Percentiles rank a stretch among this genome's conserved stretches.
These are phyloP conservation scores for Filosporella fistucella DNA, from an alignment of 495 filamentous ascomycete genomes.

Conservation along the genomic window DNA sequence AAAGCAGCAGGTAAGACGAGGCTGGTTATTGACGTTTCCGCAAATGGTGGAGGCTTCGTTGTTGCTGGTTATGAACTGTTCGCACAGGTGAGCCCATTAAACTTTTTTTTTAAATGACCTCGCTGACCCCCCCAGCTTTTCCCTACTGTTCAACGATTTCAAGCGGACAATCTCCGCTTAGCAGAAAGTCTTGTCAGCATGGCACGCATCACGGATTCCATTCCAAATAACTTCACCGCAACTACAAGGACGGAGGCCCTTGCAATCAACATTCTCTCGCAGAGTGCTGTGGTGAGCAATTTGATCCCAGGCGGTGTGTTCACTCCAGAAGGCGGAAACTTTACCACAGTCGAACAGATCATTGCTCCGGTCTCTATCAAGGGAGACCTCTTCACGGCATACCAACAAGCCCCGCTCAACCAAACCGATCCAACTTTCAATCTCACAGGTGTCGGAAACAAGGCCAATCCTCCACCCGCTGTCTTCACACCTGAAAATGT, in stretches of 20 bases:
- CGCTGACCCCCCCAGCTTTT: slow-evolving; percentile 31
- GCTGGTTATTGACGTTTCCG: slow-evolving; percentile 26
- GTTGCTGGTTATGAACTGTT: slow-evolving; percentile 26
- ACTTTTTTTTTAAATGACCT: too few relatives aligned
- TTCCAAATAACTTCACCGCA: too few relatives aligned
- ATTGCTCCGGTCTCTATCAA: not conserved
- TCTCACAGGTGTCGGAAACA: slow-evolving; percentile 12
- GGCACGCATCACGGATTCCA: too few relatives aligned
- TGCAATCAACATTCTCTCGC: too few relatives aligned
- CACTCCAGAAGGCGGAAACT: too few relatives aligned
- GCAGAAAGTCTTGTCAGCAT: too few relatives aligned
- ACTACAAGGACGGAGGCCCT: too few relatives aligned
- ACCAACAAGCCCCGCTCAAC: not conserved
- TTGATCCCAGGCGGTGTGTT: too few relatives aligned
- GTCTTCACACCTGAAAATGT: slow-evolving; percentile 35
- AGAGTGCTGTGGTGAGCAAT: too few relatives aligned
- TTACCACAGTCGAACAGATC: not conserved
- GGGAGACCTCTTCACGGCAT: slow-evolving; percentile 6
- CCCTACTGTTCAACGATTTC: slow-evolving; percentile 21
- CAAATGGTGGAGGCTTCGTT: slow-evolving; percentile 28
- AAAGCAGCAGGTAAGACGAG: slow-evolving; percentile 12
- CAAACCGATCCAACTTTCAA: not conserved
- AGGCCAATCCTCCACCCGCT: slow-evolving; percentile 11
- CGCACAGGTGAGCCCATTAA: too few relatives aligned
- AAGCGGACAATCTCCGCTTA: too few relatives aligned